Percentiles rank a stretch among this genome's conserved stretches.
phyloP scores from a whole-genome alignment of 768 basidiomycete genomes.

The Tulasnella sp. region DNA sequence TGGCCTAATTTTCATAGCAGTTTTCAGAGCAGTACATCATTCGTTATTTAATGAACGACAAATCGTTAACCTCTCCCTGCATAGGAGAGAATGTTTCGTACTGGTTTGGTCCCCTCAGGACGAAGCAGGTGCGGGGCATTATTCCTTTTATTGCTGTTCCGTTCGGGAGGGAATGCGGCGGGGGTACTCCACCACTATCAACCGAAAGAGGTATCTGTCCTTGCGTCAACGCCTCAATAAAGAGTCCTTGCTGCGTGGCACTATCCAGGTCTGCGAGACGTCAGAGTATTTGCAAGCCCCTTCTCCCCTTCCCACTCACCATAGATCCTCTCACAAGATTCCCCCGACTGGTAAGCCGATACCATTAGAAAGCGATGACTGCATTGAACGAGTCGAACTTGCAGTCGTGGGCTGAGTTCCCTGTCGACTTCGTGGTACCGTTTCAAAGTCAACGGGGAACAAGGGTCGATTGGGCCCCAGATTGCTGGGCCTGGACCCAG shows the following conservation, averaged over 20 bases:
- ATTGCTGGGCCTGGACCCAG: neutral
- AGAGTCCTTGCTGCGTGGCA: neutral
- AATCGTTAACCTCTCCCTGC: too few relatives aligned
- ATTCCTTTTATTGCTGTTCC: too few relatives aligned
- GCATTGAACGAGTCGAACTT: neutral
- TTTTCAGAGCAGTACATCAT: too few relatives aligned
- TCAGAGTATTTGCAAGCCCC: neutral
- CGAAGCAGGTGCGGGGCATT: too few relatives aligned
- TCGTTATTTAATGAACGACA: too few relatives aligned
- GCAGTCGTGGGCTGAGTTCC: neutral
- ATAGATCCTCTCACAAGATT: neutral
- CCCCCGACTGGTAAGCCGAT: neutral
- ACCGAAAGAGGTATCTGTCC: too few relatives aligned
- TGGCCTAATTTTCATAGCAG: too few relatives aligned
- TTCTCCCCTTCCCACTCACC: neutral
- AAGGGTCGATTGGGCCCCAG: neutral
- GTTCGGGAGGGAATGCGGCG: too few relatives aligned
- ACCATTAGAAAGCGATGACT: neutral
- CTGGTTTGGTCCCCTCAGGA: too few relatives aligned
- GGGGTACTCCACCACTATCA: too few relatives aligned
- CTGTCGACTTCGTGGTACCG: neutral
- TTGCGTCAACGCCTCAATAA: neutral
- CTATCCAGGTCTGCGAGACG: neutral
- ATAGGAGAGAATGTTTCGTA: too few relatives aligned
- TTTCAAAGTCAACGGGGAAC: neutral